Evolutionary conservation across 2,329 filamentous ascomycete genomes (phyloP), one percentile per base, ranked within the genome.

Genomic region (Penicillium paneum): DNA sequence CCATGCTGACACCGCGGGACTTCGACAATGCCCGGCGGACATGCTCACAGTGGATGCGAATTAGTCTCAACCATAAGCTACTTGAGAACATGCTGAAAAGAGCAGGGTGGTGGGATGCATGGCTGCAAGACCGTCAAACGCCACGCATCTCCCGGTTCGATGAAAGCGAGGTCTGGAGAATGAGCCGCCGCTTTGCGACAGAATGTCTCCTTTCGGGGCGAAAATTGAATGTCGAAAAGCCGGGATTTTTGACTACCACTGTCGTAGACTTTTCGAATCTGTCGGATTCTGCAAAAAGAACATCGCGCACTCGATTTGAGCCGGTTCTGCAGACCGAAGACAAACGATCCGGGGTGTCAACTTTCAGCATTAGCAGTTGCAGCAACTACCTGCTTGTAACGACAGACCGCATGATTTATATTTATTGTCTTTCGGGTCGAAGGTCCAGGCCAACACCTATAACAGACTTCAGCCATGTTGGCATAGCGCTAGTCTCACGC

Each of bases 21-120:
- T 88, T 86, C 66, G 81, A 88, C 62, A 76, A 81, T 50, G 83
- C 84, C 15, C 78, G 85, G 17, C 80, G 82, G 57, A 79, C 79
- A 17, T 88, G 84, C 63, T 78, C 79, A 42, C 69, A 71, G 34
- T 88, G 83, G 85, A 83, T 86, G 73, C 68, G 78, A 35, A 78
- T 78, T 21, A 82, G 83, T 46, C 67, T 87, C n/a, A 73, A 84
- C 46, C 68, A 70, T 39, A 69, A 63, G 2, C 60, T 88, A 2
- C 71, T 87, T 11, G 68, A 71, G 26, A 63, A 62, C 2, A 85
- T 86, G 81, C 64, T 87, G 41, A 77, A 75, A 60, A 73, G 79
- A 54, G 81, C 80, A 35, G 83, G 83, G 4, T 84, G 82, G 79
- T 80, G 73, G 72, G 76, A 67, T 63, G 74, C 68, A 52, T 74